Evolutionary conservation across 192 early-diverging fungal species (phyloP).

Genomic region (Backusella tuberculispora): DNA sequence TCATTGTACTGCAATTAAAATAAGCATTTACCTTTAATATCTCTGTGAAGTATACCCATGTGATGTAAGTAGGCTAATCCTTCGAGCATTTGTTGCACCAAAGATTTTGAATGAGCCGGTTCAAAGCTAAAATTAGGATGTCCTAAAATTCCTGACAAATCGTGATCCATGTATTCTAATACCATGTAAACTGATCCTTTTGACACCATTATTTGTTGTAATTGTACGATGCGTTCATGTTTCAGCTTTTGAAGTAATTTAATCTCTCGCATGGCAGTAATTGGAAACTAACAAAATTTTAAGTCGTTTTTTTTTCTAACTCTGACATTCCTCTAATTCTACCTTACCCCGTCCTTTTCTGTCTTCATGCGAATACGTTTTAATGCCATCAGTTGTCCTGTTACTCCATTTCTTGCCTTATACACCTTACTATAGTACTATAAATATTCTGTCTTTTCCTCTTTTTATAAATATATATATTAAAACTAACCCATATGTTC

Average conservation of each 20-base stretch:
- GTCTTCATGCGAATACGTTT: slow-evolving; percentile 83
- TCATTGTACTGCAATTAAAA: not conserved
- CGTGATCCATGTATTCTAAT: slow-evolving; percentile 90
- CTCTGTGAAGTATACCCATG: slow-evolving; percentile 84
- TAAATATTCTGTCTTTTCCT: not conserved
- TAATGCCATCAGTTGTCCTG: slow-evolving; percentile 75
- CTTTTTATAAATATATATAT: not conserved
- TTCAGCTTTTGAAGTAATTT: slow-evolving; percentile 69
- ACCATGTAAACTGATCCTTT: slow-evolving; percentile 82
- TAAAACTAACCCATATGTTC: slow-evolving; percentile 70
- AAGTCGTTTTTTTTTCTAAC: not conserved
- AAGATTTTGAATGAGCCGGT: slow-evolving; percentile 81
- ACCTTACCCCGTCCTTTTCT: slow-evolving; percentile 73
- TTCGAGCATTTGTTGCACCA: slow-evolving; percentile 83
- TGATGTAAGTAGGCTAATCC: slow-evolving; percentile 89
- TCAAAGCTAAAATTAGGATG: slow-evolving; percentile 74
- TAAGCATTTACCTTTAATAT: slow-evolving; percentile 78
- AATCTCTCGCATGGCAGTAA: slow-evolving; percentile 88
- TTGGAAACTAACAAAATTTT: slow-evolving; percentile 61
- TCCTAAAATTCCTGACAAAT: slow-evolving; percentile 75
- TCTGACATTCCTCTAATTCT: not conserved
- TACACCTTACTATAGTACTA: slow-evolving; percentile 70
- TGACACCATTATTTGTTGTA: slow-evolving; percentile 77
- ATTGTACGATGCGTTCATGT: slow-evolving; percentile 73
- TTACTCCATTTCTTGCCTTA: slow-evolving; percentile 73